phyloP scores from a whole-genome alignment of 805 yeast genomes.

The Ogataea methylovora region DNA sequence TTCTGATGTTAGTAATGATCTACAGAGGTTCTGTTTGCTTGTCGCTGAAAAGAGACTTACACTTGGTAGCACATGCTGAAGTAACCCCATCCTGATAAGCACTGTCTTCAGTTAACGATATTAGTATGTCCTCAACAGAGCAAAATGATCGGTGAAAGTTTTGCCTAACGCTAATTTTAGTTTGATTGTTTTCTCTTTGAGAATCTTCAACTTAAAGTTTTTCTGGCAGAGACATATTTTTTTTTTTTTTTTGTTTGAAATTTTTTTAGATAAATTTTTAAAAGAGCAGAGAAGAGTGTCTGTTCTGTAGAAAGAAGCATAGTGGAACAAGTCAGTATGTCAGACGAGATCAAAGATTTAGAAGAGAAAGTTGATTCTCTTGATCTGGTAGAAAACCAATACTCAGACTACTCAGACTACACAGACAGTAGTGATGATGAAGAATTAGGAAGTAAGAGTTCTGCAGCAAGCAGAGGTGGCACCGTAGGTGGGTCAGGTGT shows the following conservation, averaged over 20 bases:
- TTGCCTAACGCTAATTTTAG: no score
- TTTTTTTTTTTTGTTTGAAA: background rate
- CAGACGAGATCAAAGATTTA: no score
- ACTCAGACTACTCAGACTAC: slow-evolving; percentile 1
- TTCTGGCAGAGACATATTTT: background rate
- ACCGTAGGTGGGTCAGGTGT: background rate
- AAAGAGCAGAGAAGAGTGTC: no score
- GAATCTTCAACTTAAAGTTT: no score
- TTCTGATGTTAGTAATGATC: background rate
- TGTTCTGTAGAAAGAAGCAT: no score
- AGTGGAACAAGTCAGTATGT: no score
- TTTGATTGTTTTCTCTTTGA: no score
- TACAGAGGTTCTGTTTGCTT: background rate
- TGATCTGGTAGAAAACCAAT: background rate
- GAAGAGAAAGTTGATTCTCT: background rate
- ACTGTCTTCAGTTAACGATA: no score
- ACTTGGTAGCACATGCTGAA: slow-evolving; percentile 9
- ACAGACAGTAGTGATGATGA: slow-evolving; percentile 5
- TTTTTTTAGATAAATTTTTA: no score
- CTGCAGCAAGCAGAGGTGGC: background rate
- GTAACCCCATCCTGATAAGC: background rate
- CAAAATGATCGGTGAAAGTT: no score
- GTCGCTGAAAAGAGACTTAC: slow-evolving; percentile 7
- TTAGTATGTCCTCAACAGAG: no score
- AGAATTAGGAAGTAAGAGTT: background rate